These are phyloP conservation scores for Neoascochyta sp. DNA, from an alignment of 2,329 filamentous ascomycete species.

Conservation along the genomic window DNA sequence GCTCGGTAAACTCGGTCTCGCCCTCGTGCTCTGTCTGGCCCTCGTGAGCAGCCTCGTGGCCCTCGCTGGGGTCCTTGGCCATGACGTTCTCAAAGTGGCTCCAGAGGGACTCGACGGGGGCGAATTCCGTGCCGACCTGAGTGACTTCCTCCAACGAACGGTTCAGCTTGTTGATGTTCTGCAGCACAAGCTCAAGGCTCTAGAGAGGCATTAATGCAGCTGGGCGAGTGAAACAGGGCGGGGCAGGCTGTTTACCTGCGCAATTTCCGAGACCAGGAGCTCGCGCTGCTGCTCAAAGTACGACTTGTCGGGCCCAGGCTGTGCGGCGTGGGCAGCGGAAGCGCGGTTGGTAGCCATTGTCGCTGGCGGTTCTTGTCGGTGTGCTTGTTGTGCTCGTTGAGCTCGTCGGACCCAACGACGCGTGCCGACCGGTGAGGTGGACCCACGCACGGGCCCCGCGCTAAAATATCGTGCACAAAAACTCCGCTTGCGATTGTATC, in stretches of 20 bases:
- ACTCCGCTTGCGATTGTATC: slow-evolving; percentile 9
- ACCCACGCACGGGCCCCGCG: slow-evolving; percentile 12
- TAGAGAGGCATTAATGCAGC: slow-evolving; percentile 24
- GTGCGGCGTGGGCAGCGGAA: slow-evolving; percentile 16
- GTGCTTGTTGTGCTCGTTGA: slow-evolving; percentile 7
- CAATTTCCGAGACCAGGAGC: slow-evolving; percentile 67
- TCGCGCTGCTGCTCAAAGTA: slow-evolving; percentile 77
- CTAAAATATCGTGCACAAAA: slow-evolving; percentile 15
- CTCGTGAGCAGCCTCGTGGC: slow-evolving; percentile 18
- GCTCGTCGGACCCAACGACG: slow-evolving; percentile 8
- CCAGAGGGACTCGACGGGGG: slow-evolving; percentile 95
- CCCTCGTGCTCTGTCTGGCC: slow-evolving; percentile 22
- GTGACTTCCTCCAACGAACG: slow-evolving; percentile 87
- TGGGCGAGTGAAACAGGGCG: slow-evolving; percentile 5
- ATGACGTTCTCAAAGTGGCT: slow-evolving; percentile 96
- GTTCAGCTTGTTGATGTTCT: slow-evolving; percentile 95
- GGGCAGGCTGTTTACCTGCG: slow-evolving; percentile 51
- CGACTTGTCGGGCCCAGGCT: slow-evolving; percentile 31
- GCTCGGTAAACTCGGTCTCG: slow-evolving; percentile 18
- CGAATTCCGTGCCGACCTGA: slow-evolving; percentile 92
- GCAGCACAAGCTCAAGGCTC: slow-evolving; percentile 82
- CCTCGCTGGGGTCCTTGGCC: slow-evolving; percentile 61
- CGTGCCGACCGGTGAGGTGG: slow-evolving; percentile 3
- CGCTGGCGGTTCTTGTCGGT: slow-evolving; percentile 3
- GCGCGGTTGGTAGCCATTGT: slow-evolving; percentile 24